Evolutionary conservation across 805 yeast genomes (phyloP), one percentile per base, ranked within the genome.

Genomic region (Starmerella apicola): DNA sequence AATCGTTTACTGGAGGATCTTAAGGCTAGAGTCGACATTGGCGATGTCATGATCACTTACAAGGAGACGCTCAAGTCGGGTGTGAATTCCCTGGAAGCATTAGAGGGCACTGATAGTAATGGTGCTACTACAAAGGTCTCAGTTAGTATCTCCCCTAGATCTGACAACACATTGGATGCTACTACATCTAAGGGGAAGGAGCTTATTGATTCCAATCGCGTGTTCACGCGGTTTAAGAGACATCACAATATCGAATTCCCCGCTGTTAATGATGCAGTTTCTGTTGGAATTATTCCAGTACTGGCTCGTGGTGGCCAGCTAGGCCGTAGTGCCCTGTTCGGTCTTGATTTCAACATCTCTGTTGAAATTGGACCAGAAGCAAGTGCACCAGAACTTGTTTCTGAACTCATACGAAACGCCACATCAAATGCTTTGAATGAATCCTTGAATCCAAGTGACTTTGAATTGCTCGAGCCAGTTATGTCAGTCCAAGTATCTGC

Each of bases 1-100:
- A 91, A 83, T 51, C 67, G 96, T 40, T 67, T 85, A 31, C 61
- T 82, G n/a, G 72, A 71, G 32, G 94, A 84, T 42, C 67, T 85
- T 69, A 78, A 79, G 56, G 95, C 94, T 3, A 75, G 78, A 41
- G 80, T 82, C 1, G 77, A 76, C 24, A 68, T 84, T 29, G 85
- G 95, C 34, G 77, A 78, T 38, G 82, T 91, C 17, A 82, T 76
- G 64, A 95, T 91, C 4, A 81, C 96, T 0, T 88, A 81, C 58
- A 84, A 82, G 54, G 98, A 91, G 58, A 72, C 83, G 0, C 50
- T 74, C 6, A 46, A 39, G 15, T 19, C 54, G 9, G 22, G 39
- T 2, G 31, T 42, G 3, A 19, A 22, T 7, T 17, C 39, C 12
- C 4, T 15, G 3, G 39, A 32, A 5, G 16, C 19, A 16, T 28